A percentile compares a stretch with the other conserved stretches of the same genome.
These are phyloP conservation scores for Candida qinlingensis DNA, from an alignment of 805 yeast species.

Conservation along the genomic window DNA sequence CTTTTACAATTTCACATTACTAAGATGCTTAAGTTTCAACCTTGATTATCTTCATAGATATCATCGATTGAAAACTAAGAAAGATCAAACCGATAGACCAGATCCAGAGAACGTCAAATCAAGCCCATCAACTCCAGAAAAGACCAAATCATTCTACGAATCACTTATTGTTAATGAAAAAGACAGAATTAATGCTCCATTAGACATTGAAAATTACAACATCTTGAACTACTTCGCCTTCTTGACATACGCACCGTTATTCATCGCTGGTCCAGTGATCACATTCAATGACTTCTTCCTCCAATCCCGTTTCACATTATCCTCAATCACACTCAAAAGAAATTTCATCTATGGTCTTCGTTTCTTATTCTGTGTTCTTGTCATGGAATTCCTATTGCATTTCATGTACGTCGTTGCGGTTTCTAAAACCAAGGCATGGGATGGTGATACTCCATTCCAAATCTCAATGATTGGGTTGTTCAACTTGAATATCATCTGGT, in stretches of 20 bases:
- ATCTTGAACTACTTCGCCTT: constrained; percentile 69
- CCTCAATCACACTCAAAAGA: constrained; percentile 52
- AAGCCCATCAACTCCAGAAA: constrained; percentile 16
- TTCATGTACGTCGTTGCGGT: constrained; percentile 91
- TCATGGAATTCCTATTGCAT: constrained; percentile 88
- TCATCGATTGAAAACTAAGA: constrained; percentile 15
- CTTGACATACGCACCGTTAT: constrained; percentile 78
- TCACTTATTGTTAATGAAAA: constrained; percentile 43
- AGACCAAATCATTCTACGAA: constrained; percentile 10
- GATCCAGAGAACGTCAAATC: constrained; percentile 22
- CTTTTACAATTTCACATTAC: constrained; percentile 81
- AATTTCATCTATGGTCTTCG: constrained; percentile 60
- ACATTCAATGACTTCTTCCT: constrained; percentile 88
- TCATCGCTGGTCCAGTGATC: constrained; percentile 91
- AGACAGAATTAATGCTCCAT: constrained; percentile 58
- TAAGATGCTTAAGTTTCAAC: constrained; percentile 79
- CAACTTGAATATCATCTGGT: constrained; percentile 88
- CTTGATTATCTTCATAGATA: constrained; percentile 59
- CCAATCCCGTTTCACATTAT: constrained; percentile 56
- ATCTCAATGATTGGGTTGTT: constrained; percentile 91
- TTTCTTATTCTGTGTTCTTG: constrained; percentile 64
- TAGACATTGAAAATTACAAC: constrained; percentile 55
- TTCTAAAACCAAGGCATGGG: constrained; percentile 85
- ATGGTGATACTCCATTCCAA: constrained; percentile 83
- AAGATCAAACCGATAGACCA: constrained; percentile 11